Conservation (phyloP, 331 rosid genomes). For the Saraca asoca region DNA sequence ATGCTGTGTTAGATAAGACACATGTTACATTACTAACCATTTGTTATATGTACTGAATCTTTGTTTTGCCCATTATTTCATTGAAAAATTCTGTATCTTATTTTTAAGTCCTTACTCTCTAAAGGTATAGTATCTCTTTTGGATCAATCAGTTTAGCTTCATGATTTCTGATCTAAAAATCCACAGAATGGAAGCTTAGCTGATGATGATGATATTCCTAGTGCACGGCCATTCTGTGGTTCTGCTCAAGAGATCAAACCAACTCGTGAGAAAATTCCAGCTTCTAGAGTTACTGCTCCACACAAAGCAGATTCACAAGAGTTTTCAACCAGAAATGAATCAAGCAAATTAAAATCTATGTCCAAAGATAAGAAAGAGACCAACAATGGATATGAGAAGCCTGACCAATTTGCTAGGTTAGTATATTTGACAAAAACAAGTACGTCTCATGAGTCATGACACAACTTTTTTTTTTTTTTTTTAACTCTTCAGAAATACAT, state of each 20-base stretch:
- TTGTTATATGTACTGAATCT: neutral
- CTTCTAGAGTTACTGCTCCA: constrained; percentile 42
- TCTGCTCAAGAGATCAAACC: constrained; percentile 61
- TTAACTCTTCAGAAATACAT: neutral
- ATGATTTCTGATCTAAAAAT: constrained; percentile 45
- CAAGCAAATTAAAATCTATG: constrained; percentile 30
- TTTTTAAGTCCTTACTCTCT: constrained; percentile 21
- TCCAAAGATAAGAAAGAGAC: constrained; percentile 41
- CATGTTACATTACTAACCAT: neutral
- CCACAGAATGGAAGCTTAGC: constrained; percentile 52
- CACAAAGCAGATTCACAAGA: constrained; percentile 37
- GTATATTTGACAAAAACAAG: constrained; percentile 33
- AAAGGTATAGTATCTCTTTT: constrained; percentile 5
- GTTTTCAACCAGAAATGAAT: neutral
- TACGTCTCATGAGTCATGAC: neutral
- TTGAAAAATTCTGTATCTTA: too few species aligned
- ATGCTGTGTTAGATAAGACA: neutral
- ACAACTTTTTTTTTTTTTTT: neutral
- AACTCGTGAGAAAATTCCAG: constrained; percentile 41
- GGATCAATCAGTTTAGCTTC: constrained; percentile 27
- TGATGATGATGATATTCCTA: constrained; percentile 76
- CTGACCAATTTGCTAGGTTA: constrained; percentile 67
- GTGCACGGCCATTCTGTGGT: constrained; percentile 85
- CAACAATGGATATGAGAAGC: constrained; percentile 37
- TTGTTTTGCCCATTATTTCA: constrained; percentile 12